Evolutionary conservation across 2,329 filamentous ascomycete genomes (phyloP).

Genomic region (Truncatella angustata): DNA sequence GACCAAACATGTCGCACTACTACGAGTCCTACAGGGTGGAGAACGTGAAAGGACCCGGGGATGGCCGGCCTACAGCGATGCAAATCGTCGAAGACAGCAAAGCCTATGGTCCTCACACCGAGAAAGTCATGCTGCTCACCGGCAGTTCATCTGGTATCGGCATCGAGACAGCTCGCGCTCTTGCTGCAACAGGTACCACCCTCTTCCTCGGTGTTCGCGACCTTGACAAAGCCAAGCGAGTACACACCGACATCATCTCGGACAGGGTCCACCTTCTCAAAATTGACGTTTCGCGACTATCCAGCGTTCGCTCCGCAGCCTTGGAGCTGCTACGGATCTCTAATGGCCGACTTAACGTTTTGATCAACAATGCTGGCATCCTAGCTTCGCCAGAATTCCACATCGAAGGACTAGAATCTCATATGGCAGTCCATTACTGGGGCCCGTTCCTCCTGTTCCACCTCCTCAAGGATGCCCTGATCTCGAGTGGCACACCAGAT

Average conservation of each 20-base stretch:
- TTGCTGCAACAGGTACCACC: neutral
- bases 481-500: neutral
- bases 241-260: neutral
- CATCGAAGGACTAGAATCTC: neutral
- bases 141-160: neutral
- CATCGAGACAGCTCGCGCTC: neutral
- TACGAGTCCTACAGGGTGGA: neutral
- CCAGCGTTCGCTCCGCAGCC: neutral
- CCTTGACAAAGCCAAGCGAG: neutral
- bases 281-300: neutral
- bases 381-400: neutral
- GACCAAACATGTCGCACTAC: neutral
- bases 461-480: conserved; percentile 2
- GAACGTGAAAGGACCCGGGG: conserved; percentile 1
- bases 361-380: neutral
- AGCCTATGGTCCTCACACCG: neutral
- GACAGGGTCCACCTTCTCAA: neutral
- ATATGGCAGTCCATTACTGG: conserved; percentile 1
- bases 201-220: neutral
- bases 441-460: conserved; percentile 9
- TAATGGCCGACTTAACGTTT: neutral
- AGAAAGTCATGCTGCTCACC: neutral
- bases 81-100: neutral
- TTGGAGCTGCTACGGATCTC: neutral
- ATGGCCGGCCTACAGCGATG: neutral